A percentile compares a stretch with the other conserved stretches of the same genome.
Evolutionary conservation across 2,329 filamentous ascomycete species (phyloP).

Genomic region (Xylariaceae sp.): DNA sequence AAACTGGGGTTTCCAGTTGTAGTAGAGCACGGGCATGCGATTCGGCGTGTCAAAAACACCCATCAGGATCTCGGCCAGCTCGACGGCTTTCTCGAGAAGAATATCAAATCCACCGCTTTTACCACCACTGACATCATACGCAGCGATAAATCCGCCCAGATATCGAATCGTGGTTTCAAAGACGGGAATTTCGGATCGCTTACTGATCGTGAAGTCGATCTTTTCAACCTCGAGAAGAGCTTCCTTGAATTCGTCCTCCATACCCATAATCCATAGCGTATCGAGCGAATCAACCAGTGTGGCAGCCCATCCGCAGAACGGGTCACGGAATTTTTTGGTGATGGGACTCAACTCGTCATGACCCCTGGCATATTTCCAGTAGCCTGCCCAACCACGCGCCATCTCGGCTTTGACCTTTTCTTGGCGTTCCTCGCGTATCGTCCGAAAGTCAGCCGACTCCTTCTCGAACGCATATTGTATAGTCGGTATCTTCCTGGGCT

Average conservation of each 20-base stretch:
- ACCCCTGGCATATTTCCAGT: constrained; percentile 79
- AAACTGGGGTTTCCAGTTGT: constrained; percentile 74
- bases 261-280: constrained; percentile 76
- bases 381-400: constrained; percentile 80
- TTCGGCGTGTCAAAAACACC: constrained; percentile 87
- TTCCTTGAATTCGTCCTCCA: constrained; percentile 70
- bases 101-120: constrained; percentile 62
- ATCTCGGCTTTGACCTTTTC: constrained; percentile 76
- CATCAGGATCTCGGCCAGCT: constrained; percentile 75
- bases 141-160: constrained; percentile 82
- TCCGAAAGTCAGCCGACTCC: constrained; percentile 67
- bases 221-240: constrained; percentile 60
- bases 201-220: constrained; percentile 83
- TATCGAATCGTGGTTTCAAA: constrained; percentile 95
- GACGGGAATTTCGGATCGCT: constrained; percentile 75
- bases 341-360: constrained; percentile 87
- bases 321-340: constrained; percentile 71
- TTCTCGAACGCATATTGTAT: constrained; percentile 77
- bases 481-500: constrained; percentile 72
- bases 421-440: constrained; percentile 68
- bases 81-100: constrained; percentile 73
- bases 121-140: constrained; percentile 83
- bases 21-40: constrained; percentile 85
- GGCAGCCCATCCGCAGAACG: constrained; percentile 82
- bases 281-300: constrained; percentile 73